Evolutionary conservation across 768 basidiomycete species (phyloP).

Genomic region (Gymnopilus dilepis): DNA sequence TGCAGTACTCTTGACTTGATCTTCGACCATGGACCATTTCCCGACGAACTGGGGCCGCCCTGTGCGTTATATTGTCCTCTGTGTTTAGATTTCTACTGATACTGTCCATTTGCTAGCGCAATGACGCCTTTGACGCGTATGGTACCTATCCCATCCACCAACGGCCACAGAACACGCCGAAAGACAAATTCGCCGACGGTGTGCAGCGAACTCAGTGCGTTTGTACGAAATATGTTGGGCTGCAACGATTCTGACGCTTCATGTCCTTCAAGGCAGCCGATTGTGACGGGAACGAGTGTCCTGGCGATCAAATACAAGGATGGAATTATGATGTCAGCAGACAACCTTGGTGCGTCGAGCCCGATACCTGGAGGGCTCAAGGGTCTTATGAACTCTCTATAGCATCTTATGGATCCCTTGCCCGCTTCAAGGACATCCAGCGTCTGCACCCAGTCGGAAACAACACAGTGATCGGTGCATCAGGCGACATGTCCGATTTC

Average conservation of each 20-base stretch:
- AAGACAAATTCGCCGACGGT: slow-evolving; percentile 65
- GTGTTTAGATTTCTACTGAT: not conserved
- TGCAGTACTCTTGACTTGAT: slow-evolving; percentile 8
- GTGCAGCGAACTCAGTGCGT: slow-evolving; percentile 82
- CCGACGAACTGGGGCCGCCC: slow-evolving; percentile 85
- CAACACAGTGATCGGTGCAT: slow-evolving; percentile 87
- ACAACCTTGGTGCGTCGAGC: slow-evolving; percentile 81
- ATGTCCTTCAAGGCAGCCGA: slow-evolving; percentile 68
- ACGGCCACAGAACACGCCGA: slow-evolving; percentile 52
- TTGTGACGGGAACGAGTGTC: slow-evolving; percentile 97
- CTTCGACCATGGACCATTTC: slow-evolving; percentile 69
- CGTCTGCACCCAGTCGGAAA: slow-evolving; percentile 86
- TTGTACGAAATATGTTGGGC: not conserved
- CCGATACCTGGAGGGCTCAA: no score
- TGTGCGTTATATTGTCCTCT: slow-evolving; percentile 44
- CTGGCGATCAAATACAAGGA: slow-evolving; percentile 94
- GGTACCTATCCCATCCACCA: slow-evolving; percentile 78
- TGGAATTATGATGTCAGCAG: slow-evolving; percentile 98
- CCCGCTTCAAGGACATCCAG: slow-evolving; percentile 93
- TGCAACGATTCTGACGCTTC: not conserved
- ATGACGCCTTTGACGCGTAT: slow-evolving; percentile 77
- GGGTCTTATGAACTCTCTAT: not conserved
- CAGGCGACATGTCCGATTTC: slow-evolving; percentile 98
- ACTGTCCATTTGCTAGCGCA: slow-evolving; percentile 49
- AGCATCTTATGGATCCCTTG: slow-evolving; percentile 98